Evolutionary conservation across 805 yeast genomes (phyloP).

Genomic region (Starmerella apicola): DNA sequence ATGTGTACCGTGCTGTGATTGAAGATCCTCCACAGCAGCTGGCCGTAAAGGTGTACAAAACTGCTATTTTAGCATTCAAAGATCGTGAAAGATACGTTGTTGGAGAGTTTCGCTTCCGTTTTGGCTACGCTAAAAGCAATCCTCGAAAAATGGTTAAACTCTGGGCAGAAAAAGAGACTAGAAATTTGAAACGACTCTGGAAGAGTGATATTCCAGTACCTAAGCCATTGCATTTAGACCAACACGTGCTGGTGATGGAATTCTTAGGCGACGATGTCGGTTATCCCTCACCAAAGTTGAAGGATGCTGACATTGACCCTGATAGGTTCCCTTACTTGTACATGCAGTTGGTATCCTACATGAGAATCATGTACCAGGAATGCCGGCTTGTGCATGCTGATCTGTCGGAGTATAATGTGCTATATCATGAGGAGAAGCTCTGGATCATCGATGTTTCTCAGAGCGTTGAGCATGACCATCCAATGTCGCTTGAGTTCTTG

Average conservation of each 20-base stretch:
- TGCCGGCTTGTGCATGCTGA: constrained; percentile 95
- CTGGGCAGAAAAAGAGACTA: constrained; percentile 97
- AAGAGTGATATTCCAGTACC: constrained; percentile 83
- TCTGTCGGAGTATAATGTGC: constrained; percentile 86
- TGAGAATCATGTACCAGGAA: constrained; percentile 75
- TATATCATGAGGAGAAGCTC: constrained; percentile 57
- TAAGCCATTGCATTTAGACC: constrained; percentile 74
- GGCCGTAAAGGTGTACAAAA: constrained; percentile 91
- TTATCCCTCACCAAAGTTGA: constrained; percentile 80
- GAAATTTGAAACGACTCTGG: constrained; percentile 76
- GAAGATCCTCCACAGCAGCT: constrained; percentile 19
- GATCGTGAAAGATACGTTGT: constrained; percentile 92
- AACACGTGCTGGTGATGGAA: constrained; percentile 92
- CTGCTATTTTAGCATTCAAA: constrained; percentile 91
- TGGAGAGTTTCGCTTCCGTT: constrained; percentile 88
- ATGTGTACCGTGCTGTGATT: constrained; percentile 71
- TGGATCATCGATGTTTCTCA: constrained; percentile 95
- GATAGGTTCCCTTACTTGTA: constrained; percentile 56
- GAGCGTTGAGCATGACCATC: constrained; percentile 95
- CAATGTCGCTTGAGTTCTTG: constrained; percentile 85
- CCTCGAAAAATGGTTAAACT: constrained; percentile 95
- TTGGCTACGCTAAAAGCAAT: constrained; percentile 70
- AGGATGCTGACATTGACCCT: constrained; percentile 60
- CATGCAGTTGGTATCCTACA: constrained; percentile 66
- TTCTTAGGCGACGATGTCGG: constrained; percentile 64